Conservation (phyloP, 164 flowering plant genomes). For the Vitis cinerea region DNA sequence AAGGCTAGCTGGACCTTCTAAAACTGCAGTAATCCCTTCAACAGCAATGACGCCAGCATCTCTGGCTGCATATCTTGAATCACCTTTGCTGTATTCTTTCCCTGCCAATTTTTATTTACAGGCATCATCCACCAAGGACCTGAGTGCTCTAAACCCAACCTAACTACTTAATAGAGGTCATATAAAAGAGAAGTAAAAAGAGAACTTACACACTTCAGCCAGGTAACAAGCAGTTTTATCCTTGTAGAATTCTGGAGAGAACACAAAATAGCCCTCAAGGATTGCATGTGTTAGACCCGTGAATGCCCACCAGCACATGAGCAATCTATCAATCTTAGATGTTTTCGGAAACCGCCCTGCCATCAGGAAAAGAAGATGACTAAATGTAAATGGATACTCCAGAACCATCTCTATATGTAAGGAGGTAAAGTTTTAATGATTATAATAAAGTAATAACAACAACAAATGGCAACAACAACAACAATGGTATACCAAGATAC, state of each 20-base stretch:
- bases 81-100: constrained; percentile 99
- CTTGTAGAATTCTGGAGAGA: constrained; percentile 85
- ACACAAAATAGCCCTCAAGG: constrained; percentile 86
- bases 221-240: constrained; percentile 60
- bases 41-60: constrained; percentile 72
- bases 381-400: background rate
- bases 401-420: background rate
- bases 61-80: constrained; percentile 84
- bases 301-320: constrained; percentile 98
- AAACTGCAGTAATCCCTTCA: constrained; percentile 85
- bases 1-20: constrained; percentile 86
- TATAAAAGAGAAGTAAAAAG: background rate
- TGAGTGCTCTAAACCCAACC: background rate
- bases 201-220: constrained; percentile 88
- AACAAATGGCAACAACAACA: constrained; percentile 2
- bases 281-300: constrained; percentile 88
- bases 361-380: background rate
- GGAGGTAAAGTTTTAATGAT: background rate
- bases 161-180: background rate
- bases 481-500: background rate
- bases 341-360: constrained; percentile 44
- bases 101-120: constrained; percentile 41
- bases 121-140: background rate
- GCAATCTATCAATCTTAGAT: constrained; percentile 58
- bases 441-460: background rate